phyloP scores from a whole-genome alignment of 495 filamentous ascomycete genomes.

The Podospora australis region DNA sequence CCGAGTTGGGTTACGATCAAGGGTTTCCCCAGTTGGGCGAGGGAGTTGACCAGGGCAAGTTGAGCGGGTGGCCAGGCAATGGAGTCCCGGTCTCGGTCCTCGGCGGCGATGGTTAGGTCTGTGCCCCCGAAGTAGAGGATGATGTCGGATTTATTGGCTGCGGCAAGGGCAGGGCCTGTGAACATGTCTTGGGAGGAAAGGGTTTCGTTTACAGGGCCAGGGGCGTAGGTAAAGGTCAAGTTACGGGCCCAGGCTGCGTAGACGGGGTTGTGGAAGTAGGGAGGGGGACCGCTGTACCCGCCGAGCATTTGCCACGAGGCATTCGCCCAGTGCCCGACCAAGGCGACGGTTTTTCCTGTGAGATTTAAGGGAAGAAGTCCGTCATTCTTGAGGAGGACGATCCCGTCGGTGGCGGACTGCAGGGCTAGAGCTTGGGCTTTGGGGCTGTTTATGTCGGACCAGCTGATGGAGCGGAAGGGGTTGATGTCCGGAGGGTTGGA shows the following conservation, averaged over 20 bases:
- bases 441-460: conserved; percentile 30
- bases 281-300: conserved; percentile 31
- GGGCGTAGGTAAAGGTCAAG: conserved; percentile 15
- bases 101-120: conserved; percentile 32
- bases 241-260: conserved; percentile 28
- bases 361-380: conserved; percentile 25
- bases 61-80: conserved; percentile 38
- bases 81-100: conserved; percentile 32
- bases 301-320: conserved; percentile 29
- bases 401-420: conserved; percentile 23
- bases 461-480: conserved; percentile 26
- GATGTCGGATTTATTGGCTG: conserved; percentile 30
- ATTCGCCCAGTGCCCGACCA: conserved; percentile 33
- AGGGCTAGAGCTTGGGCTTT: conserved; percentile 27
- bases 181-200: conserved; percentile 48
- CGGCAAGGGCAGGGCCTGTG: conserved; percentile 37
- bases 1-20: conserved; percentile 39
- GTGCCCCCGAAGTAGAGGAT: conserved; percentile 39
- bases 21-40: conserved; percentile 30
- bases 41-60: conserved; percentile 30
- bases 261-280: conserved; percentile 26
- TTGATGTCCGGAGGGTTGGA: no score
- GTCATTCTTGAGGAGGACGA: conserved; percentile 34
- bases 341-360: conserved; percentile 20
- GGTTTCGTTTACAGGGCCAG: conserved; percentile 31